A percentile compares a stretch with the other conserved stretches of the same genome.
phyloP scores from a whole-genome alignment of 1,284 basidiomycete species.

The Apiotrichum gamsii region DNA sequence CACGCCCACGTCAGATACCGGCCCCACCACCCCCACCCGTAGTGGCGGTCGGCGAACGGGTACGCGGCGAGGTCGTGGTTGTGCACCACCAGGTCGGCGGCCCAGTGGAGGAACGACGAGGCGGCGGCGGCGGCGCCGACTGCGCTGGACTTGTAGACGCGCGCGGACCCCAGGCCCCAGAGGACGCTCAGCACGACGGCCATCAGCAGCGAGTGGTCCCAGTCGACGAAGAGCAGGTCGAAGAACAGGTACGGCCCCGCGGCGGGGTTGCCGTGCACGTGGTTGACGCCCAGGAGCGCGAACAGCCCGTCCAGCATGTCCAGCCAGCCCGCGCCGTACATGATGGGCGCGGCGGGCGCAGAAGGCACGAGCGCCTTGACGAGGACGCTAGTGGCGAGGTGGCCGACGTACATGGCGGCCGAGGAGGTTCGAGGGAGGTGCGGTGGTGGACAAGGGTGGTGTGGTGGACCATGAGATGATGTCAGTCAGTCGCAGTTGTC shows the following conservation, averaged over 20 bases:
- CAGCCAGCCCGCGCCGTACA: neutral
- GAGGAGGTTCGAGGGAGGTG: too few relatives aligned
- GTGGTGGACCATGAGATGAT: too few relatives aligned
- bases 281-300: neutral
- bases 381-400: neutral
- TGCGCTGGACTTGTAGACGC: neutral
- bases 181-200: neutral
- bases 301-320: slow-evolving; percentile 1
- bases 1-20: neutral
- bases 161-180: neutral
- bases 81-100: slow-evolving; percentile 1
- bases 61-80: slow-evolving; percentile 4
- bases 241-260: slow-evolving; percentile 5
- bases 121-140: neutral
- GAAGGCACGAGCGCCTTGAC: neutral
- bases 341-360: neutral
- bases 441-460: too few relatives aligned
- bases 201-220: slow-evolving; percentile 2
- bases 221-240: slow-evolving; percentile 5
- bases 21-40: neutral
- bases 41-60: neutral
- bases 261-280: neutral
- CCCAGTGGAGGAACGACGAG: slow-evolving; percentile 1
- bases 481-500: too few relatives aligned
- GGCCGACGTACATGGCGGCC: slow-evolving; percentile 8